Evolutionary conservation across 352 stramenopile genomes (phyloP), one percentile per base, ranked within the genome.

Genomic region (Phytophthora meadii): DNA sequence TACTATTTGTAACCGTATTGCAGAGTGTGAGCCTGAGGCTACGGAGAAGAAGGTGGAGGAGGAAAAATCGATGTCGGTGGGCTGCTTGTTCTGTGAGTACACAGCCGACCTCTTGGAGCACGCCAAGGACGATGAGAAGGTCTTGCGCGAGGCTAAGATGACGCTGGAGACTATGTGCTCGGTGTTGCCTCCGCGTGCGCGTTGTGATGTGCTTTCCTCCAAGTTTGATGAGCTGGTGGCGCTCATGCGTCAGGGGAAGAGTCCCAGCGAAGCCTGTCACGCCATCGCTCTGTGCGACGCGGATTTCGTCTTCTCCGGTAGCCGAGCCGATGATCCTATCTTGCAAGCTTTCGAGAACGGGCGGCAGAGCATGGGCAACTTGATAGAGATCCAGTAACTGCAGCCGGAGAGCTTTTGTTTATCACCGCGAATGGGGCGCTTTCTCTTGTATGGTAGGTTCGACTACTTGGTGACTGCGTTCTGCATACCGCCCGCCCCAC

Each of bases 21-120:
- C 60, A 19, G 74, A 74, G 37, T 92, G 81, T 59, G 59, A 47
- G 5, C 10, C 55, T 19, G 41, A 61, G 9, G 28, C 27, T 0
- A 34, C 63, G 17, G 47, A 81, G 11, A 48, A 58, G 9, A 48
- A 30, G 15, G 51, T 50, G 0, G 45, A 71, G 15, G 53, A 82
- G 15, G 53, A 82, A 17, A 75, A 76, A 37, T 72, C 71, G 4
- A 81, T 87, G 58, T 83, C 76, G 10, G 72, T 93, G 48, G 66
- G 83, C 36, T 95, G 87, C 51, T 54, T 95, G 22, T 79, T 94
- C 46, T 95, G 87, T 30, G 83, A 95, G 61, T 89, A 89, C 74
- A 92, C 81, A 28, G 87, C 76, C 1, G 82, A 91, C 37, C 61
- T 92, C 2, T 61, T 93, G 52, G 59, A 76, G 44, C 61, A 64